Evolutionary conservation across 2,329 filamentous ascomycete genomes (phyloP), one percentile per base, ranked within the genome.

Genomic region (Harringtonia aguacate): DNA sequence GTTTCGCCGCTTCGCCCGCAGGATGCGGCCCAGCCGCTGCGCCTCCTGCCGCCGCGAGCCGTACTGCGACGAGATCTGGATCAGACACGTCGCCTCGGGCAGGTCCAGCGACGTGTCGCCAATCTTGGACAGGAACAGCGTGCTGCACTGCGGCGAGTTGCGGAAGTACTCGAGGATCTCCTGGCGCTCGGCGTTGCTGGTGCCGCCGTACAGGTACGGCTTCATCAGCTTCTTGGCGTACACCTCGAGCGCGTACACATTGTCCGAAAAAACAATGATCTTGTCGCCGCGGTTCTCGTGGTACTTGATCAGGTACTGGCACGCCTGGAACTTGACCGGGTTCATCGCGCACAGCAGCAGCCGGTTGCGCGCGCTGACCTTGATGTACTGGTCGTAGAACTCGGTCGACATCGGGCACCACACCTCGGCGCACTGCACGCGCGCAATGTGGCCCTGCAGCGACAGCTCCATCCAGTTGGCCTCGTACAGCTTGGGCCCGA

Each of bases 391-490:
- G 17, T 87, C 83, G 61, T 95, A 97, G 60, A 98, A 98, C 55
- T 98, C 92, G 0, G 89, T 92, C 0, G 92, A 94, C 92, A 98
- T 98, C 3, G 90, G 88, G 58, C 92, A 98, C 92, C 92, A 98
- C 8, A 98, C 92, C 63, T 98, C 92, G 14, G 92, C 92, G 61
- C 92, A 98, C 62, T 98, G 92, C 2, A 98, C 92, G 53, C 87
- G 84, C 30, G 92, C 92, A 60, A 98, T 98, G 58, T 95, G 89
- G 1, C 92, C 92, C 63, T 95, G 88, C 56, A 95, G 86, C 1
- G 90, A 92, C 34, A 98, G 75, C 61, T 98, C 92, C 81, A 97
- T 95, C 92, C 92, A 98, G 61, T 98, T 98, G 24, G 92, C 92
- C 63, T 98, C 92, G 59, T 95, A 98, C 1, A 98, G 71, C 62